Conservation (phyloP, 768 basidiomycete species). For the Phlebiopsis flavidoalba region DNA sequence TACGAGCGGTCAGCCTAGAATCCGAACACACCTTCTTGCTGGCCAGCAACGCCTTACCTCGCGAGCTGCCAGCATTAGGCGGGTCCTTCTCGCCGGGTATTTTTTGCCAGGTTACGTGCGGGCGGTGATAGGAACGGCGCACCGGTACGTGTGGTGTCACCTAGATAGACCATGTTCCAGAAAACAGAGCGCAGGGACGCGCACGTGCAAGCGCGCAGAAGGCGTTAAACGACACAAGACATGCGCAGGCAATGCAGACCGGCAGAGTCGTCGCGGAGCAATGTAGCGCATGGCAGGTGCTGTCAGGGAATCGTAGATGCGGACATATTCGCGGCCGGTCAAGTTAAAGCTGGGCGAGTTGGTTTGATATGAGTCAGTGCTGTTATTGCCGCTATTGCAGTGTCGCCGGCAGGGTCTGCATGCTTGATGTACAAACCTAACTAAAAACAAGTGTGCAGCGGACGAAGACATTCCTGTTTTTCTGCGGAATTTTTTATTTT, state of each 20-base stretch:
- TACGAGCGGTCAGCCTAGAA: conserved; percentile 47
- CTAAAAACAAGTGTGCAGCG: neutral
- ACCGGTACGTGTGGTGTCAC: conserved; percentile 8
- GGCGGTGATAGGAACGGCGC: conserved; percentile 6
- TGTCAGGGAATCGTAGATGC: too few relatives aligned
- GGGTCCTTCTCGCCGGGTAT: conserved; percentile 41
- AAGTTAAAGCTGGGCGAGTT: too few relatives aligned
- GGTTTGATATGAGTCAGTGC: too few relatives aligned
- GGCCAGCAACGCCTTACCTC: conserved; percentile 52
- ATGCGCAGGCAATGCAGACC: too few relatives aligned
- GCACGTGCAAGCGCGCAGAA: too few relatives aligned
- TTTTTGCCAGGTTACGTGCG: conserved; percentile 48
- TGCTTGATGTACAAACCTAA: neutral
- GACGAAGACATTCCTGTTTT: neutral
- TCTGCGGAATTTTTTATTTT: conserved; percentile 50
- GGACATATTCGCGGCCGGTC: too few relatives aligned
- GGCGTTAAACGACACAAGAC: too few relatives aligned
- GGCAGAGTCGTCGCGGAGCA: too few relatives aligned
- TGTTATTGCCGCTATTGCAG: too few relatives aligned
- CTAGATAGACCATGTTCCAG: neutral
- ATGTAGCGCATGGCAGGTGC: too few relatives aligned
- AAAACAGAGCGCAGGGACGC: too few relatives aligned
- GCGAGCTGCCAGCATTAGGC: conserved; percentile 52
- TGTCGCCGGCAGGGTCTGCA: neutral
- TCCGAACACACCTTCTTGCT: conserved; percentile 54